phyloP scores from a whole-genome alignment of 768 basidiomycete genomes.

The Phallus indusiatus region DNA sequence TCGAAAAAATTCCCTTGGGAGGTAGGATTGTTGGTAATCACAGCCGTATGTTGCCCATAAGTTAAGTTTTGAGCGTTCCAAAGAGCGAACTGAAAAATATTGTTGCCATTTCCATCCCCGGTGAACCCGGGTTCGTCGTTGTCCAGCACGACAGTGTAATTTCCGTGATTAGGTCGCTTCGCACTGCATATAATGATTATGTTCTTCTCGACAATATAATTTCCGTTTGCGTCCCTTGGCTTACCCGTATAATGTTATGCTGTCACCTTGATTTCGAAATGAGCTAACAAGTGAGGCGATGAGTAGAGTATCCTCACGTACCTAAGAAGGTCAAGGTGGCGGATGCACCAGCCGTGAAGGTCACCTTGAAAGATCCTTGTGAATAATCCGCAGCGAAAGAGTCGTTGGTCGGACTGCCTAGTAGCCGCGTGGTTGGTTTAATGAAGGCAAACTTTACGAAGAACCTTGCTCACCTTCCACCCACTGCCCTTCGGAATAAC shows the following conservation, averaged over 20 bases:
- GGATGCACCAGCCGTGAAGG: not conserved
- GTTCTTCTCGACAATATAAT: too few species aligned
- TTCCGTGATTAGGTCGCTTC: conserved; percentile 37
- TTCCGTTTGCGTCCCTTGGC: not conserved
- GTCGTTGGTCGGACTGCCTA: conserved; percentile 1
- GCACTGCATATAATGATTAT: too few species aligned
- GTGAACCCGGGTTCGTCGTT: not conserved
- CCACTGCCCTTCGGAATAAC: not conserved
- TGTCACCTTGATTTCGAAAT: not conserved
- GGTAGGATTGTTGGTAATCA: conserved; percentile 21
- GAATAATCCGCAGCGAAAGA: not conserved
- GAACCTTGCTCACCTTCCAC: not conserved
- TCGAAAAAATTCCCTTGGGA: conserved; percentile 23
- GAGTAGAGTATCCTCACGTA: not conserved
- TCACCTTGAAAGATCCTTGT: not conserved
- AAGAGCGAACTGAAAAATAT: conserved; percentile 33
- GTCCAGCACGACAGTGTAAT: conserved; percentile 36
- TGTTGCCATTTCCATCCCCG: conserved; percentile 16
- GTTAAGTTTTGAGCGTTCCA: conserved; percentile 27
- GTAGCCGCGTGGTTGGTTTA: not conserved
- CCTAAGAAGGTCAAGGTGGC: conserved; percentile 1
- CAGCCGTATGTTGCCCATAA: conserved; percentile 29
- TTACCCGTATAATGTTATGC: conserved; percentile 4
- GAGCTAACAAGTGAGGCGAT: not conserved
- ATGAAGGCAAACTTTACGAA: not conserved